Evolutionary conservation across 306 rosid species (phyloP).

Genomic region (Dalbergia cultrata): DNA sequence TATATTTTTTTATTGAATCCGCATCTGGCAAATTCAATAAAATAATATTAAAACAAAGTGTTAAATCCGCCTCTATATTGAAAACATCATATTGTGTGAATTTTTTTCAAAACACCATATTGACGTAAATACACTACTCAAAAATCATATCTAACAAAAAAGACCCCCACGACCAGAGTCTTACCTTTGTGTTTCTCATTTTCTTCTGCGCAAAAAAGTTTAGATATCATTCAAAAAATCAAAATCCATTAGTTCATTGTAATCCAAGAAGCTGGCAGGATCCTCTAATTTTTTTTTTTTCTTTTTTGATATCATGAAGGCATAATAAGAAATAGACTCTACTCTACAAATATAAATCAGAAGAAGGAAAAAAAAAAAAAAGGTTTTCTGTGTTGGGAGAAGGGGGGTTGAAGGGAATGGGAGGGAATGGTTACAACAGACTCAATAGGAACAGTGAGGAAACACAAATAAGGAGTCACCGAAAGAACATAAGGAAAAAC

Average conservation of each 20-base stretch:
- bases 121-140: no score
- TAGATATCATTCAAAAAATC: background rate
- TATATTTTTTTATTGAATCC: no score
- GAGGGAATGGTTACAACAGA: conserved; percentile 14
- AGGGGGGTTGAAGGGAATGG: background rate
- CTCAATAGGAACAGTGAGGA: conserved; percentile 9
- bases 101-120: no score
- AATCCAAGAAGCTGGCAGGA: conserved; percentile 20
- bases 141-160: no score
- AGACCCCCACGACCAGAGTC: no score
- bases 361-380: background rate
- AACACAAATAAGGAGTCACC: background rate
- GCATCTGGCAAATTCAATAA: no score
- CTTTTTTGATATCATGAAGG: conserved; percentile 29
- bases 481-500: background rate
- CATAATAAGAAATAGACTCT: conserved; percentile 34
- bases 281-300: background rate
- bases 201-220: background rate
- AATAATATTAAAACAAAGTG: no score
- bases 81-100: no score
- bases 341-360: conserved; percentile 31
- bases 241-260: conserved; percentile 7
- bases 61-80: no score
- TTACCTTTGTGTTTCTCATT: no score
- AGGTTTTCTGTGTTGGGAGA: background rate